A percentile compares a stretch with the other conserved stretches of the same genome.
These are phyloP conservation scores for Tremella mesenterica DNA, from an alignment of 768 basidiomycete genomes.

Conservation along the genomic window DNA sequence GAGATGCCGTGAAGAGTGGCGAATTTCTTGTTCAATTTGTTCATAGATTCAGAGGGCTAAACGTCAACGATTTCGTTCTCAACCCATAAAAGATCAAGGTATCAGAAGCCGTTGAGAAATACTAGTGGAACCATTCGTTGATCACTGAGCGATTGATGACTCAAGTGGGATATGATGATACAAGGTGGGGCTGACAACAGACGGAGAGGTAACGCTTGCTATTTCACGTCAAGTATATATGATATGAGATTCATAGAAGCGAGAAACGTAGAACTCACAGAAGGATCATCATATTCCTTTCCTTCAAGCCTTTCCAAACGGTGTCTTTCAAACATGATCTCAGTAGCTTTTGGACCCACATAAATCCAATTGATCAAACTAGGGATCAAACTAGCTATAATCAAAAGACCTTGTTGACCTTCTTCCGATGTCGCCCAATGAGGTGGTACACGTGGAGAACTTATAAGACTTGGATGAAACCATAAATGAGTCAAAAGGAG, in stretches of 20 bases:
- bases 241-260: background rate
- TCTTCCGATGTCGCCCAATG: conserved; percentile 30
- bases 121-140: background rate
- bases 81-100: background rate
- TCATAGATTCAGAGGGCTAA: conserved; percentile 63
- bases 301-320: conserved; percentile 66
- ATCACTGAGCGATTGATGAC: background rate
- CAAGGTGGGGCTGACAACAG: background rate
- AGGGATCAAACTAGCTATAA: conserved; percentile 25
- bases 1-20: conserved; percentile 61
- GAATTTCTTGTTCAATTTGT: conserved; percentile 60
- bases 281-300: conserved; percentile 57
- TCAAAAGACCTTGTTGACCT: conserved; percentile 29
- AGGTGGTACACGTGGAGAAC: conserved; percentile 49
- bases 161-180: background rate
- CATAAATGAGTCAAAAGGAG: conserved; percentile 54
- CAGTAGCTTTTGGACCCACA: conserved; percentile 62
- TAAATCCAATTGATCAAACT: conserved; percentile 61
- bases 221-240: too few species aligned
- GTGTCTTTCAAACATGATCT: conserved; percentile 68
- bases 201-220: background rate
- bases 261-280: conserved; percentile 48
- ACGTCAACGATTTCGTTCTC: too few species aligned
- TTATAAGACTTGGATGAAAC: conserved; percentile 54
- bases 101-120: background rate